phyloP scores from a whole-genome alignment of 2,329 filamentous ascomycete genomes.

The Eutypella sp. region DNA sequence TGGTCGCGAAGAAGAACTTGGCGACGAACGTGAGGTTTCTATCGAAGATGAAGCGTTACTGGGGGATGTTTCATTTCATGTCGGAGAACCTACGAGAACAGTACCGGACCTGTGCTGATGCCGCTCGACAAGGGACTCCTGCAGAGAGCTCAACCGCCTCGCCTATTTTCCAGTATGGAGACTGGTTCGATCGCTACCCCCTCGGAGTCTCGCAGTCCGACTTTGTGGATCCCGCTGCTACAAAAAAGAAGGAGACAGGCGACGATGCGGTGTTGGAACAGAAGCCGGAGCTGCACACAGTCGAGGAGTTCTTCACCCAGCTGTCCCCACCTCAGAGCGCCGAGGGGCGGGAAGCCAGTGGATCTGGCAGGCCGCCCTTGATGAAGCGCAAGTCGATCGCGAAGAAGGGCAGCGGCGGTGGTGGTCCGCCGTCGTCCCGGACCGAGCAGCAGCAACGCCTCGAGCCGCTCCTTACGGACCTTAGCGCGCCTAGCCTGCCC shows the following conservation, averaged over 20 bases:
- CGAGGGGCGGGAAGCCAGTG: conserved; percentile 37
- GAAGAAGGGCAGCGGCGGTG: conserved; percentile 30
- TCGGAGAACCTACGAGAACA: conserved; percentile 86
- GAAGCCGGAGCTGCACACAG: conserved; percentile 84
- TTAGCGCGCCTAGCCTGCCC: conserved; percentile 20
- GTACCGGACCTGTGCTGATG: conserved; percentile 79
- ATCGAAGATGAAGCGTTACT: conserved; percentile 92
- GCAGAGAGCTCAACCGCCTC: conserved; percentile 45
- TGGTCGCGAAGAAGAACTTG: conserved; percentile 75
- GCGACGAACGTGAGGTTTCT: conserved; percentile 86
- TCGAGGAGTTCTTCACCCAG: conserved; percentile 88
- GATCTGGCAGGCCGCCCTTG: conserved; percentile 16
- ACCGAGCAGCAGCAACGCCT: conserved; percentile 31
- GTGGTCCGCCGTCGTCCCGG: conserved; percentile 19
- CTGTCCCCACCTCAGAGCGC: conserved; percentile 60
- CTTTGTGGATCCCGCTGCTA: conserved; percentile 68
- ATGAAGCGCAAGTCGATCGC: conserved; percentile 35
- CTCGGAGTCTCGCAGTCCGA: conserved; percentile 83
- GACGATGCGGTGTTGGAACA: conserved; percentile 88
- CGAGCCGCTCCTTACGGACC: conserved; percentile 35
- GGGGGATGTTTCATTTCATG: conserved; percentile 98
- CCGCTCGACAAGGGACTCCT: conserved; percentile 62
- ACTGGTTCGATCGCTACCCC: conserved; percentile 95
- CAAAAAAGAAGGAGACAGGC: conserved; percentile 67
- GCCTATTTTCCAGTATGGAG: conserved; percentile 86